phyloP scores from a whole-genome alignment of 2,329 filamentous ascomycete species.

The Paecilomyces variotii region DNA sequence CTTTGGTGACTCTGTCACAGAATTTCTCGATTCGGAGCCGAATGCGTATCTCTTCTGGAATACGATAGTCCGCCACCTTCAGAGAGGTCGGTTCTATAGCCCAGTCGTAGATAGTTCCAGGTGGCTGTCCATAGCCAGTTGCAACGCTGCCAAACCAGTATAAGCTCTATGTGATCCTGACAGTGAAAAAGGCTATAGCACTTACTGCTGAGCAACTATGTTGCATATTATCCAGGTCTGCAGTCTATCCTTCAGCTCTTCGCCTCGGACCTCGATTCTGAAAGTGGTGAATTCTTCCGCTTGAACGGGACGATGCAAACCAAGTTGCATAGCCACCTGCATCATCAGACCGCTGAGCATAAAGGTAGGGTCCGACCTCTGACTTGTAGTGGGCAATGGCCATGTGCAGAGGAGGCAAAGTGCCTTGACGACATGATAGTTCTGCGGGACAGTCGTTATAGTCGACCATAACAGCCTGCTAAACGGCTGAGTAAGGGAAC shows the following conservation, averaged over 20 bases:
- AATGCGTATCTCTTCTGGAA: conserved; percentile 43
- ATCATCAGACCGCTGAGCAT: conserved; percentile 59
- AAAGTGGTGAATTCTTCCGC: conserved; percentile 47
- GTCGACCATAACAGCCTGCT: conserved; percentile 53
- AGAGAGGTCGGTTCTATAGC: conserved; percentile 41
- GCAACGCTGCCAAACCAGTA: conserved; percentile 41
- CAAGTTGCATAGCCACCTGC: conserved; percentile 57
- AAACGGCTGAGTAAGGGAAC: conserved; percentile 42
- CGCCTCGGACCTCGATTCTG: conserved; percentile 46
- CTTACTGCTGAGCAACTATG: conserved; percentile 57
- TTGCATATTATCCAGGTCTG: conserved; percentile 61
- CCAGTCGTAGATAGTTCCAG: conserved; percentile 53
- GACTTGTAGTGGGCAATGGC: conserved; percentile 55
- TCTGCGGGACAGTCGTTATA: conserved; percentile 50
- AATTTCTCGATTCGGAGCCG: conserved; percentile 51
- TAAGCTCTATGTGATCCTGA: conserved; percentile 4
- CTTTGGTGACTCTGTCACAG: conserved; percentile 49
- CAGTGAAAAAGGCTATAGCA: conserved; percentile 1
- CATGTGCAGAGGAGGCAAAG: conserved; percentile 56
- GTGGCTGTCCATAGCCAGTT: conserved; percentile 57
- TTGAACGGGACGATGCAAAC: conserved; percentile 54
- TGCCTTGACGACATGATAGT: conserved; percentile 56
- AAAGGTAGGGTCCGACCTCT: conserved; percentile 54
- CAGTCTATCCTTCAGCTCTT: conserved; percentile 54
- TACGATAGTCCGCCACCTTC: conserved; percentile 36